A percentile compares a stretch with the other conserved stretches of the same genome.
Evolutionary conservation across 306 rosid species (phyloP).

Genomic region (Inga oerstediana): DNA sequence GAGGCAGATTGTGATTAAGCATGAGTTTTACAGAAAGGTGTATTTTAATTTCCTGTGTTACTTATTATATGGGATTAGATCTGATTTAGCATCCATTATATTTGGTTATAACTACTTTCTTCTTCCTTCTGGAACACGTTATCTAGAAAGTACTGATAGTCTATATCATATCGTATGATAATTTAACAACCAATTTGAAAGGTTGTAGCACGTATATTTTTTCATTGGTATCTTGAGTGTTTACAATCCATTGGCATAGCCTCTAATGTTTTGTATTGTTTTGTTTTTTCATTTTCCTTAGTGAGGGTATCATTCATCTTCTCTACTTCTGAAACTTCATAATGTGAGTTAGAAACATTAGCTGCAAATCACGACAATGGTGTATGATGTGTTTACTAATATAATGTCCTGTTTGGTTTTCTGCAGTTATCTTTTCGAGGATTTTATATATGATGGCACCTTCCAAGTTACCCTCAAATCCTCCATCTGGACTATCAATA

Average conservation of each 20-base stretch:
- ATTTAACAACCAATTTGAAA: background rate
- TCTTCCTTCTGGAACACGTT: background rate
- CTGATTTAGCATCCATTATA: background rate
- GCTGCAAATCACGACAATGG: constrained; percentile 4
- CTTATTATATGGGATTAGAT: constrained; percentile 3
- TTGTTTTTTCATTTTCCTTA: background rate
- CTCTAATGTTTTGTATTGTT: background rate
- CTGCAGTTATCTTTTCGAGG: constrained; percentile 75
- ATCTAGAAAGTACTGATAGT: background rate
- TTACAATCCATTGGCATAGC: background rate
- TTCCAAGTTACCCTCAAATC: constrained; percentile 55
- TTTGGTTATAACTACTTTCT: background rate
- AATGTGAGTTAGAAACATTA: background rate
- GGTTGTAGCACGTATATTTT: background rate
- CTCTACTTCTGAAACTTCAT: background rate
- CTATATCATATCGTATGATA: too few relatives aligned
- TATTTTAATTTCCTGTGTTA: constrained; percentile 11
- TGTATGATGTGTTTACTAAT: constrained; percentile 18
- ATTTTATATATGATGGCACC: constrained; percentile 64
- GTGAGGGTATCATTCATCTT: background rate
- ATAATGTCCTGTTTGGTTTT: constrained; percentile 34
- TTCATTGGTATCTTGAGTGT: background rate
- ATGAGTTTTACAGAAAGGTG: constrained; percentile 11
- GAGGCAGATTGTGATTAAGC: constrained; percentile 18
- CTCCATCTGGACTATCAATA: constrained; percentile 39